Conservation (phyloP, 2,329 filamentous ascomycete genomes). For the Rhynchosporium agropyri region DNA sequence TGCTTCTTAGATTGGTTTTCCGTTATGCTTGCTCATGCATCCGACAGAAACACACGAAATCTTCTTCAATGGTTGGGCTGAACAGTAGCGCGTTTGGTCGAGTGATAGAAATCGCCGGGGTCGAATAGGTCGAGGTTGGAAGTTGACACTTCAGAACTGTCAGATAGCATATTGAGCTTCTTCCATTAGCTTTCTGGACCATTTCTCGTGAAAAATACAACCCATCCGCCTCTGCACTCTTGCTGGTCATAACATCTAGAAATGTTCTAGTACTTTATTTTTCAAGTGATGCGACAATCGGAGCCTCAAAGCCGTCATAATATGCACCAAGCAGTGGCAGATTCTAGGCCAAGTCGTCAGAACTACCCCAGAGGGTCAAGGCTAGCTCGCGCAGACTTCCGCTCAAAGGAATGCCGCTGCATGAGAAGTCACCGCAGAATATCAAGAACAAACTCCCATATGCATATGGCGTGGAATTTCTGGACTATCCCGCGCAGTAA, state of each 20-base stretch:
- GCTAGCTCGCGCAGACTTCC: conserved; percentile 6
- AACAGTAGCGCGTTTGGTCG: conserved; percentile 52
- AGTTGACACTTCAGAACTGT: conserved; percentile 47
- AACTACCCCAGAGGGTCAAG: background rate
- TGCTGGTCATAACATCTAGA: background rate
- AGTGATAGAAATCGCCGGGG: conserved; percentile 54
- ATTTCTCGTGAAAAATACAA: conserved; percentile 30
- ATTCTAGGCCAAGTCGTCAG: background rate
- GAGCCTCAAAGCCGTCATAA: background rate
- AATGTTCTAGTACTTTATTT: background rate
- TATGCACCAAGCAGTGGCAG: background rate
- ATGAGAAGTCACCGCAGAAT: background rate
- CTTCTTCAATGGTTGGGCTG: conserved; percentile 46
- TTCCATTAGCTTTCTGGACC: conserved; percentile 38
- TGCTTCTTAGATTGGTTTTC: conserved; percentile 40
- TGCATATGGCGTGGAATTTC: background rate
- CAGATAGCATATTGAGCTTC: conserved; percentile 45
- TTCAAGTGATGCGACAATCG: background rate
- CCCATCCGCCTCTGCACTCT: conserved; percentile 2
- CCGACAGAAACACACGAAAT: conserved; percentile 40
- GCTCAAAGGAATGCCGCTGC: conserved; percentile 3
- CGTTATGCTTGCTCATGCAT: conserved; percentile 42
- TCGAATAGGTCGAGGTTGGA: conserved; percentile 50
- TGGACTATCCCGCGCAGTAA: background rate
- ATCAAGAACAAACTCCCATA: conserved; percentile 12